phyloP scores from a whole-genome alignment of 1,139 yeast genomes.

The Taiozyma sp. region DNA sequence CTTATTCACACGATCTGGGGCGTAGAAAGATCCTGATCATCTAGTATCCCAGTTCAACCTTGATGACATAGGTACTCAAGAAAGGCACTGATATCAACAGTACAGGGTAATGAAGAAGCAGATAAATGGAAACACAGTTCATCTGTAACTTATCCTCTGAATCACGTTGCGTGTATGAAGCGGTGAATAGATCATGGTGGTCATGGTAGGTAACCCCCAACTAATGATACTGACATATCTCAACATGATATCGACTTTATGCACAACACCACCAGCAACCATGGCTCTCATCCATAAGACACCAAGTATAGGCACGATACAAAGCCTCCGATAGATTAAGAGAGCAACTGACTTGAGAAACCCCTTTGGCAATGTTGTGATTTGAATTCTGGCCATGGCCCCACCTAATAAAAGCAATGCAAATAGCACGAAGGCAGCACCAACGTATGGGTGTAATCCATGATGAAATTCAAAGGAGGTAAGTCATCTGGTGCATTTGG shows the following conservation, averaged over 20 bases:
- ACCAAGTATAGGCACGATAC: slow-evolving; percentile 56
- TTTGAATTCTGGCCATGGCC: slow-evolving; percentile 65
- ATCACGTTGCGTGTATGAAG: slow-evolving; percentile 60
- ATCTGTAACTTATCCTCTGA: slow-evolving; percentile 56
- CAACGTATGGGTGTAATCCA: slow-evolving; percentile 78
- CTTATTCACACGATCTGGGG: too few species aligned
- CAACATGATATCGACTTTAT: slow-evolving; percentile 48
- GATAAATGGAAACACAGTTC: slow-evolving; percentile 62
- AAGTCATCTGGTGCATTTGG: slow-evolving; percentile 74
- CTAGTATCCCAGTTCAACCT: slow-evolving; percentile 23
- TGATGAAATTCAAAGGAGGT: slow-evolving; percentile 76
- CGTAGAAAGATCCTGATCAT: too few species aligned
- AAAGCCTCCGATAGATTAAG: slow-evolving; percentile 41
- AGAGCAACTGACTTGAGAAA: slow-evolving; percentile 58
- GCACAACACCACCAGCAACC: slow-evolving; percentile 43
- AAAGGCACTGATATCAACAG: slow-evolving; percentile 58
- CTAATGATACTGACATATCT: slow-evolving; percentile 65
- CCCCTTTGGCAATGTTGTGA: slow-evolving; percentile 56
- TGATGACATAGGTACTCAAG: slow-evolving; percentile 51
- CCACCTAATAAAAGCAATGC: slow-evolving; percentile 80
- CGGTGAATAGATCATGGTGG: slow-evolving; percentile 66
- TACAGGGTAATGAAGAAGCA: slow-evolving; percentile 55
- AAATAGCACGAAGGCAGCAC: slow-evolving; percentile 83
- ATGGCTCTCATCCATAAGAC: slow-evolving; percentile 48
- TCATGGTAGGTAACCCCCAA: slow-evolving; percentile 67